Evolutionary conservation across 1,284 basidiomycete species (phyloP).

Genomic region (Austroboletus novae-zelandiae): DNA sequence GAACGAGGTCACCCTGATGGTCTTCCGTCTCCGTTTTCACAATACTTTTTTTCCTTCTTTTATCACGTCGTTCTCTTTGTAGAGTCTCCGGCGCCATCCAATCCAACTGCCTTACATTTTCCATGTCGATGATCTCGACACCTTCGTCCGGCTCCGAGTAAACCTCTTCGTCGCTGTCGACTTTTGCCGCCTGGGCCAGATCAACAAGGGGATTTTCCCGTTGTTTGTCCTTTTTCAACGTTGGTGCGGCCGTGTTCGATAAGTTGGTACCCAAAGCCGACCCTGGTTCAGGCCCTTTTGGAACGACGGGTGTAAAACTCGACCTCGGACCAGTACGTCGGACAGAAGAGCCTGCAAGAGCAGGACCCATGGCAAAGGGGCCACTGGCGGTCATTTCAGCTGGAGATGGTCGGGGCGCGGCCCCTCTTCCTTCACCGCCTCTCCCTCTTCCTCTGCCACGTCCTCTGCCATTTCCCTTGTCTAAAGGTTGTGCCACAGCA

Average conservation of each 20-base stretch:
- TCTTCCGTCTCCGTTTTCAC: constrained; percentile 49
- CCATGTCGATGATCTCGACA: constrained; percentile 87
- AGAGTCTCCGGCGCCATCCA: constrained; percentile 88
- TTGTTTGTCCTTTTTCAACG: constrained; percentile 40
- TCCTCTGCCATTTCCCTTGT: constrained; percentile 45
- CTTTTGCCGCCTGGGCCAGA: constrained; percentile 27
- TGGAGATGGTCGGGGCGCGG: constrained; percentile 46
- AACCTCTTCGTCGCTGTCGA: constrained; percentile 56
- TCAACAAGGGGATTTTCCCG: constrained; percentile 30
- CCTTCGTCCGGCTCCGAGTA: constrained; percentile 91
- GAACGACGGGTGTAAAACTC: constrained; percentile 48
- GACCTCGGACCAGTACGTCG: constrained; percentile 52
- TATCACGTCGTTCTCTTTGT: constrained; percentile 50
- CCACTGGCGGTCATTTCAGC: constrained; percentile 80
- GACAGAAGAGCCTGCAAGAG: constrained; percentile 55
- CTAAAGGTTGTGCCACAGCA: constrained; percentile 23
- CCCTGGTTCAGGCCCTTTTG: constrained; percentile 34
- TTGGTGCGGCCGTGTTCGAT: constrained; percentile 41
- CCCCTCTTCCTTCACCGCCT: constrained; percentile 46
- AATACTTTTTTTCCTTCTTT: constrained; percentile 38
- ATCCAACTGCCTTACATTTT: constrained; percentile 76
- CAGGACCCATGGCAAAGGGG: constrained; percentile 81
- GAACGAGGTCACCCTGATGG: constrained; percentile 33
- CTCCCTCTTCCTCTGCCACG: constrained; percentile 52
- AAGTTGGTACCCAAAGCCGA: constrained; percentile 49